Conservation (phyloP, 176 grass and related monocot genomes). For the Triticum monococcum region DNA sequence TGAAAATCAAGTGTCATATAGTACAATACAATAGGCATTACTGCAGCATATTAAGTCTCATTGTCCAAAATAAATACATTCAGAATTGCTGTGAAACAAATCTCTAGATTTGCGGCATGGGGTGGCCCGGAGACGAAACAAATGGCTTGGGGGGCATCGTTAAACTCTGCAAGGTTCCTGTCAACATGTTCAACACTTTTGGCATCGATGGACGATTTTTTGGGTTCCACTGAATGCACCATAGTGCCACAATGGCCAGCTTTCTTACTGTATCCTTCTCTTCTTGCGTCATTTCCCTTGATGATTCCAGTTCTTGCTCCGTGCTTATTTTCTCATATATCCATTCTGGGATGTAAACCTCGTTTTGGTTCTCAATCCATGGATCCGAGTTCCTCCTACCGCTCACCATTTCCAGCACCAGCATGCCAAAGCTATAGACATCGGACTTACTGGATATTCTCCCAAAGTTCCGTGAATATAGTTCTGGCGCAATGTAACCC, state of each 20-base stretch:
- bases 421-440: conserved; percentile 10
- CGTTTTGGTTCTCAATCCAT: conserved; percentile 2
- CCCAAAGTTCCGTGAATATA: background rate
- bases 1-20: too few relatives aligned
- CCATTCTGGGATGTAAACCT: conserved; percentile 8
- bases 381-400: background rate
- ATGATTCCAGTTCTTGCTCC: background rate
- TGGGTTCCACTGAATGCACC: conserved; percentile 8
- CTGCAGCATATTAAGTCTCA: background rate
- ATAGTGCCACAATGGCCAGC: background rate
- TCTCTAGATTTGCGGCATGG: background rate
- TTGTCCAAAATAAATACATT: background rate
- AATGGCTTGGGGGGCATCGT: background rate
- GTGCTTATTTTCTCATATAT: background rate
- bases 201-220: background rate
- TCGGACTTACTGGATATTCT: background rate
- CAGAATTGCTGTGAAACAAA: background rate
- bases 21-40: too few relatives aligned
- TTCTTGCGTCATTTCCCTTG: background rate
- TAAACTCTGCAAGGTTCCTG: background rate
- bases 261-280: background rate
- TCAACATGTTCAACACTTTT: background rate
- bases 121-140: background rate
- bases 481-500: background rate
- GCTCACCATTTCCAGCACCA: conserved; percentile 12